Evolutionary conservation across 306 rosid species (phyloP), one percentile per base, ranked within the genome.

Genomic region (Lathyrus oleraceus): DNA sequence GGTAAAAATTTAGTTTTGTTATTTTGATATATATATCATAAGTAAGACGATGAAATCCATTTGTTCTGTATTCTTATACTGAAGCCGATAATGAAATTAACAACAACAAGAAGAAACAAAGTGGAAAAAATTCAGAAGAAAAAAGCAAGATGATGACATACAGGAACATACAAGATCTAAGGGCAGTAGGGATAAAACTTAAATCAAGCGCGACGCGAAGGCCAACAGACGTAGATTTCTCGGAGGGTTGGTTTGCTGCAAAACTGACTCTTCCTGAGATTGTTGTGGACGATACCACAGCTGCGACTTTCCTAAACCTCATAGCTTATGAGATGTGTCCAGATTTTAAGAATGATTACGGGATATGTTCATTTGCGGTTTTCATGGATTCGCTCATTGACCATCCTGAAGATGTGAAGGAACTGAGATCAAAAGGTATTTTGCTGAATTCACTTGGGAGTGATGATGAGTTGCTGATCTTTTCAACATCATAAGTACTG

Each of bases 281-380:
- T 1, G 28, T 32, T 0, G 69, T 71, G 40, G 74, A 78, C 6
- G 73, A 78, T 17, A 44, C 60, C 2, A 71, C 53, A 28, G 73
- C 56, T 9, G 49, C 76, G 0, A 70, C 54, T 14, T 61, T 4
- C 51, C 51, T 44, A 3, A 44, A 44, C 51, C 51, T 44, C 8
- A 14, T 44, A 14, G 51, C 51, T 69, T 11, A 51, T 4, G 73
- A 68, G 51, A 81, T 81, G 85, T 76, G 86, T 40, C 82, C 76
- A 0, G 86, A 74, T 65, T 70, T 76, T 62, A 0, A 12, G 4
- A 79, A 81, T 5, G 19, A 81, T 3, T 80, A 69, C 2, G 85
- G 25, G 15, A 68, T 77, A 13, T 59, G 71, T 70, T 82, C 82
- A 0, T 85, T 58, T 5, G 23, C 78, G 1, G 13, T 45, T 1